A percentile compares a stretch with the other conserved stretches of the same genome.
phyloP scores from a whole-genome alignment of 345 rosid species.

The Acer yangbiense region DNA sequence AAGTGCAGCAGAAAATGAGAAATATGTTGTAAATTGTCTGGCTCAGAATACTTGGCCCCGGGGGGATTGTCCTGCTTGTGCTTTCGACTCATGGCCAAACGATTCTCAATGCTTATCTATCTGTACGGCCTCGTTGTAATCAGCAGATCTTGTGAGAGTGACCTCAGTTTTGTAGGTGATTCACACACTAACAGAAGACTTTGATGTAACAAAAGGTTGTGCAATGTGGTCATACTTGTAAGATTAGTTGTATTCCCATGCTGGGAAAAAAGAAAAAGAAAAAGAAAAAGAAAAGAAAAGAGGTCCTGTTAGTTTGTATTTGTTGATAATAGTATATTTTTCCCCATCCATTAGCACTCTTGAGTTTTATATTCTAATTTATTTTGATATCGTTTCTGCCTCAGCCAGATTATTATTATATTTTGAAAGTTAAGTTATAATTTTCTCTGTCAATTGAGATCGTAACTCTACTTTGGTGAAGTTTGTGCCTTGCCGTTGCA shows the following conservation, averaged over 20 bases:
- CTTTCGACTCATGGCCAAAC: constrained; percentile 36
- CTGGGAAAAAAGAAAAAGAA: background rate
- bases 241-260: constrained; percentile 19
- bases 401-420: background rate
- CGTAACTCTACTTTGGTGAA: no score
- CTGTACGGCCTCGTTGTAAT: background rate
- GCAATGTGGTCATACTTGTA: constrained; percentile 27
- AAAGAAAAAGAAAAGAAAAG: background rate
- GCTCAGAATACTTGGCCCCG: constrained; percentile 25
- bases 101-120: constrained; percentile 6
- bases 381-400: background rate
- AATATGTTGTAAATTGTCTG: constrained; percentile 18
- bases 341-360: background rate
- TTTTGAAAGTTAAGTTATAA: no score
- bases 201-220: constrained; percentile 14
- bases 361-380: background rate
- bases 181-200: constrained; percentile 12
- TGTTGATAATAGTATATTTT: constrained; percentile 20
- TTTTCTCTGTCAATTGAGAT: no score
- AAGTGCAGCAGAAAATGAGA: background rate
- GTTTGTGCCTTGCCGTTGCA: no score
- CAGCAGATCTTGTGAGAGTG: constrained; percentile 28
- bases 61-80: constrained; percentile 44
- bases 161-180: constrained; percentile 34
- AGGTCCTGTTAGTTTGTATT: constrained; percentile 18